These are phyloP conservation scores for Aspergillaceae sp. DNA, from an alignment of 2,329 filamentous ascomycete genomes.

Conservation along the genomic window DNA sequence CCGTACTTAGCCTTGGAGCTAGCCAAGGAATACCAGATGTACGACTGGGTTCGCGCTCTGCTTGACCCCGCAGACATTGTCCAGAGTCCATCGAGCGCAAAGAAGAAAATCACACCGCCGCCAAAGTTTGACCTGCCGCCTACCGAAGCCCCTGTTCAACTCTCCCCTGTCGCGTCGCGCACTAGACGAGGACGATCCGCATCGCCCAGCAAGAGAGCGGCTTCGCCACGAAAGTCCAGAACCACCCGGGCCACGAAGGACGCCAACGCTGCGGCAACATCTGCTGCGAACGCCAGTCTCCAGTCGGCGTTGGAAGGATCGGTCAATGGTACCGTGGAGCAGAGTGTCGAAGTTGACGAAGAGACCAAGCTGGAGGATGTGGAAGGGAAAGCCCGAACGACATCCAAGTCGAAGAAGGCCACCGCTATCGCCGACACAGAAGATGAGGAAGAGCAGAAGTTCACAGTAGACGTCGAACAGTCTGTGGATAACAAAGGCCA, in stretches of 20 bases:
- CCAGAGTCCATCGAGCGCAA: conserved; percentile 56
- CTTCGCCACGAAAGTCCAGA: conserved; percentile 48
- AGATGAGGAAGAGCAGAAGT: conserved; percentile 32
- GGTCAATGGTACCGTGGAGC: conserved; percentile 17
- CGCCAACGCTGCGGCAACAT: conserved; percentile 41
- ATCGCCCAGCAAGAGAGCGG: conserved; percentile 45
- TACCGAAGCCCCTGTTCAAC: conserved; percentile 28
- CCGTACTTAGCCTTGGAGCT: conserved; percentile 60
- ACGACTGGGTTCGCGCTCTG: conserved; percentile 82
- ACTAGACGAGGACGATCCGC: conserved; percentile 51
- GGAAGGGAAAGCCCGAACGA: conserved; percentile 20
- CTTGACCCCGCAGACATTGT: conserved; percentile 78
- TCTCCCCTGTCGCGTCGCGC: conserved; percentile 28
- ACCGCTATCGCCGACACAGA: conserved; percentile 6
- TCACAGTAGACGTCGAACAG: conserved; percentile 63
- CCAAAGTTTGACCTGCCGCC: conserved; percentile 63
- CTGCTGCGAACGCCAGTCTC: conserved; percentile 40
- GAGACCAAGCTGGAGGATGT: conserved; percentile 10
- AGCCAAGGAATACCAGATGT: conserved; percentile 78
- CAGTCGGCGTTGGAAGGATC: conserved; percentile 39
- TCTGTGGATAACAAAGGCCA: conserved; percentile 43
- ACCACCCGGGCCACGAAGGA: conserved; percentile 43
- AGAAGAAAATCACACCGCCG: conserved; percentile 70
- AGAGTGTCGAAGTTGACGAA: conserved; percentile 21
- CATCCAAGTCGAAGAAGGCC: conserved; percentile 15